Evolutionary conservation across 2,329 filamentous ascomycete genomes (phyloP).

Genomic region (Colletotrichum gloeosporioides): DNA sequence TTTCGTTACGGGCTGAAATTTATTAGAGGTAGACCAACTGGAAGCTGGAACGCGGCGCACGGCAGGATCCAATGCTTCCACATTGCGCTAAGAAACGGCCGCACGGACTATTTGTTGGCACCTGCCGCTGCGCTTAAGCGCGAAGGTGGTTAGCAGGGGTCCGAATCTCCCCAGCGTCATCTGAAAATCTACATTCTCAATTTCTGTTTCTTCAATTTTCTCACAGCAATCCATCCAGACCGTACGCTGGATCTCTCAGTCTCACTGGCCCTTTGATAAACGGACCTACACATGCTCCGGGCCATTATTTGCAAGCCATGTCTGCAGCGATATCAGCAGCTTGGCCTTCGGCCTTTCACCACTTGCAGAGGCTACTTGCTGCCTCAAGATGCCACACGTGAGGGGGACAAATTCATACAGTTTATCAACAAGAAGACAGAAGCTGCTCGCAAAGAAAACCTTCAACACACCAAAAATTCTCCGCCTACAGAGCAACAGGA

Average conservation of each 20-base stretch:
- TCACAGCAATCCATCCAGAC: neutral
- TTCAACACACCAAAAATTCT: neutral
- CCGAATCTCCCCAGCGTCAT: neutral
- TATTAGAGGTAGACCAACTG: neutral
- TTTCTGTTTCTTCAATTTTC: neutral
- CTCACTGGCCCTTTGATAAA: neutral
- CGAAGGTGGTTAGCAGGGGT: neutral
- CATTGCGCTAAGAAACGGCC: neutral
- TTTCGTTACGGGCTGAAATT: neutral
- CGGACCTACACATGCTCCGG: neutral
- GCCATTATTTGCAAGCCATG: neutral
- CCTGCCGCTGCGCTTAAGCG: neutral
- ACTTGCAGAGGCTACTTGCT: neutral
- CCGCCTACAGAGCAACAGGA: neutral
- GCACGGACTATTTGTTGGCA: neutral
- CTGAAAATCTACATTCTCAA: neutral
- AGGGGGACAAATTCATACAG: neutral
- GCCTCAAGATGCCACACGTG: neutral
- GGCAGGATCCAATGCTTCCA: neutral
- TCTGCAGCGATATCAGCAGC: neutral
- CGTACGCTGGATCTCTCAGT: neutral
- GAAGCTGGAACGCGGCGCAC: neutral
- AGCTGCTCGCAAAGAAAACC: constrained; percentile 19
- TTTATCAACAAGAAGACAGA: neutral
- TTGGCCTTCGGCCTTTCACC: neutral